These are phyloP conservation scores for Acer yangbiense DNA, from an alignment of 345 rosid genomes.

Conservation along the genomic window DNA sequence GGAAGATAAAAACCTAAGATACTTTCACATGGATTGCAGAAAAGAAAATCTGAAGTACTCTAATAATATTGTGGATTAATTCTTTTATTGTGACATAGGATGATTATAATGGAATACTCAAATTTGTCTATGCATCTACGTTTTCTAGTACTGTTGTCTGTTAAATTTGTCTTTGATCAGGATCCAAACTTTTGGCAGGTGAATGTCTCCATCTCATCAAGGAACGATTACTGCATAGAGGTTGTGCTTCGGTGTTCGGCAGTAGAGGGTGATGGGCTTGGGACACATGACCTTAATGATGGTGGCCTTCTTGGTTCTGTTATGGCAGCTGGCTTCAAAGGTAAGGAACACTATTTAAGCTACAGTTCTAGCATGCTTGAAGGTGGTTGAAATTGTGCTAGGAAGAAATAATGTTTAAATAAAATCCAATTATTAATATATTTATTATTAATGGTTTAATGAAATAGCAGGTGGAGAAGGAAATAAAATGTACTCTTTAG, in stretches of 20 bases:
- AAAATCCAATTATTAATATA: not conserved
- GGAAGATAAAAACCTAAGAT: not conserved
- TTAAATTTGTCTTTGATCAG: conserved; percentile 13
- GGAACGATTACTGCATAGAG: conserved; percentile 78
- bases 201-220: conserved; percentile 70
- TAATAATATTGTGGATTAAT: not conserved
- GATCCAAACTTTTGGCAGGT: conserved; percentile 51
- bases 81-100: not conserved
- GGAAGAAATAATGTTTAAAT: conserved; percentile 7
- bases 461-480: not conserved
- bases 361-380: conserved; percentile 21
- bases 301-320: conserved; percentile 87
- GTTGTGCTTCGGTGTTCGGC: conserved; percentile 90
- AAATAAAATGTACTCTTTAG: not conserved
- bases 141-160: not conserved
- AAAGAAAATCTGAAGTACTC: not conserved
- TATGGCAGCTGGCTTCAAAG: conserved; percentile 93
- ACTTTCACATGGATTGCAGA: not conserved
- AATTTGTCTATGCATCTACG: not conserved
- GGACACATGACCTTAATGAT: conserved; percentile 55
- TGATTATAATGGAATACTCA: not conserved
- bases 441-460: not conserved
- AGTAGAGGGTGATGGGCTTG: conserved; percentile 85
- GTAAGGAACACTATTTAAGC: conserved; percentile 38
- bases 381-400: conserved; percentile 2